Conservation (phyloP, 2,329 filamentous ascomycete species). For the Celoporthe dispersa region DNA sequence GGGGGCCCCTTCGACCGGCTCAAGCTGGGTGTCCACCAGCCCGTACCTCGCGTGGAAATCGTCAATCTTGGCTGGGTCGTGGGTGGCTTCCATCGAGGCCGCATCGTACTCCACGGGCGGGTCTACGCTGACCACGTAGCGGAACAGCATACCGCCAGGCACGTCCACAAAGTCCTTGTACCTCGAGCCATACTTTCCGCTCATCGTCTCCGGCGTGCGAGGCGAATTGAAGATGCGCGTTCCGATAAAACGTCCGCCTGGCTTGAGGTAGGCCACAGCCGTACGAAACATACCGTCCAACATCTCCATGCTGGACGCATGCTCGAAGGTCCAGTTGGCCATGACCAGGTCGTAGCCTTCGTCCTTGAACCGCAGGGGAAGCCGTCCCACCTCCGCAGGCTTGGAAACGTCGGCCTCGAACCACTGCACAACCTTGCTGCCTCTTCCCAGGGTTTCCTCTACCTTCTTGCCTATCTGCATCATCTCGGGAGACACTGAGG, state of each 20-base stretch:
- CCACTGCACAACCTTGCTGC: constrained; percentile 23
- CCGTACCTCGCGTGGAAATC: constrained; percentile 21
- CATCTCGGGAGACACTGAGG: constrained; percentile 35
- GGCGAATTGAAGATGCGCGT: constrained; percentile 26
- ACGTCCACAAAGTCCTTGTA: constrained; percentile 26
- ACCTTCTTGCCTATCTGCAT: constrained; percentile 32
- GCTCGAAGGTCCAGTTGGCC: constrained; percentile 32
- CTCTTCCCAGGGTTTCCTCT: constrained; percentile 23
- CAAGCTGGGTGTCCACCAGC: constrained; percentile 21
- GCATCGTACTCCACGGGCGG: constrained; percentile 21
- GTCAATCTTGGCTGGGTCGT: constrained; percentile 20
- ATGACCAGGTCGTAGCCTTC: constrained; percentile 34
- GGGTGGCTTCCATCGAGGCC: constrained; percentile 26
- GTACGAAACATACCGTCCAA: constrained; percentile 33
- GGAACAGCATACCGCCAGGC: constrained; percentile 23
- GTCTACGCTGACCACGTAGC: constrained; percentile 17
- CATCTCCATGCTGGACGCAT: constrained; percentile 24
- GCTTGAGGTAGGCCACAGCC: constrained; percentile 29
- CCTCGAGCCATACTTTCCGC: constrained; percentile 19
- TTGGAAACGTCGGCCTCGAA: constrained; percentile 31
- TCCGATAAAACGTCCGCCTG: constrained; percentile 33
- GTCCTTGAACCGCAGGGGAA: constrained; percentile 26
- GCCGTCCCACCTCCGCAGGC: constrained; percentile 24
- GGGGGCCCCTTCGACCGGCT: constrained; percentile 11
- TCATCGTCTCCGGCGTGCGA: constrained; percentile 9